Evolutionary conservation across 805 yeast genomes (phyloP), one percentile per base, ranked within the genome.

Genomic region (Monosporozyma aerobia): DNA sequence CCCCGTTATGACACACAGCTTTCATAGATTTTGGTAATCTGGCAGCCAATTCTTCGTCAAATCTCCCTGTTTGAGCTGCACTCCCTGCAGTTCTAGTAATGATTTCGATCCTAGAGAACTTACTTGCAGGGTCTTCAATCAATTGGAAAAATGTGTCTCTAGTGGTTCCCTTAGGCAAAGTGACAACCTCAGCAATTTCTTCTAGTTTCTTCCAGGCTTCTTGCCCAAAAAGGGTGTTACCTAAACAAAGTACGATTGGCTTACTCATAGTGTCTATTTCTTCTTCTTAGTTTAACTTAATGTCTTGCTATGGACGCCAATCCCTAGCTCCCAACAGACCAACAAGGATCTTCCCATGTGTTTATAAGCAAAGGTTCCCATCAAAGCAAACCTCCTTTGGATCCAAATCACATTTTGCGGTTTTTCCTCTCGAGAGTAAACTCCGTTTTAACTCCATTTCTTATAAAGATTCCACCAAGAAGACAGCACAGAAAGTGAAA

Each of bases 181-280:
- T 70, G 22, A 82, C 62, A n/a, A 83, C 73, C 47, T 79, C 75
- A 4, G 75, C 78, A 5, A 76, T 61, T 44, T 75, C 61, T 10
- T 64, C 59, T 19, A 87, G 68, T 27, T 76, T 71, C n/a, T 73
- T 70, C 92, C 94, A 87, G 44, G 83, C 85, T 33, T 77, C 71
- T 40, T 77, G 78, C 45, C 89, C 90, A 63, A 72, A 83, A 50
- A 69, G 65, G 46, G 81, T 74, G 13, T 76, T 73, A 6, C 90
- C 92, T 37, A 89, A 66, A 67, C 87, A 75, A 27, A 89, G 73
- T 10, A 88, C 80, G 56, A 79, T 78, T 48, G 87, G 83, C 60
- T 76, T 77, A 11, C 52, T 51, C 64, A 62, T 60, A 32, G 5
- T 32, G 11, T 14, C 41, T 43, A 19, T 30, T n/a, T 25, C 22